Evolutionary conservation across 306 rosid genomes (phyloP).

Genomic region (Boehmeria nivea): DNA sequence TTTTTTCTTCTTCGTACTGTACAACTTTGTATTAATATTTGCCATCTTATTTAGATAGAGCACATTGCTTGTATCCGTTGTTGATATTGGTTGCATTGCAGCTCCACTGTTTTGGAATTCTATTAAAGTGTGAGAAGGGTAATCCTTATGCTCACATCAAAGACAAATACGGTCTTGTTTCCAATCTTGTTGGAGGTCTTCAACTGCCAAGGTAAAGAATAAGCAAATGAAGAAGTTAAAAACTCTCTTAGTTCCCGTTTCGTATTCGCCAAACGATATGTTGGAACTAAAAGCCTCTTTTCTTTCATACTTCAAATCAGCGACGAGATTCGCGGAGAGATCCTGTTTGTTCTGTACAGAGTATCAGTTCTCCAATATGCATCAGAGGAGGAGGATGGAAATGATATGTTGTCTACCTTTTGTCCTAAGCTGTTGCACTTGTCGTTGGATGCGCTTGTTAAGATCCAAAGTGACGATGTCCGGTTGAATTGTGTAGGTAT

Average conservation of each 20-base stretch:
- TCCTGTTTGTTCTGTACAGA: conserved; percentile 76
- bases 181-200: conserved; percentile 73
- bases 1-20: too few species aligned
- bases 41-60: too few species aligned
- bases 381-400: conserved; percentile 45
- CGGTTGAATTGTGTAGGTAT: conserved; percentile 84
- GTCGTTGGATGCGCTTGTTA: conserved; percentile 67
- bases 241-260: conserved; percentile 9
- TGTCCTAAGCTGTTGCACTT: conserved; percentile 67
- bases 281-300: conserved; percentile 4
- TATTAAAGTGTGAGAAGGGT: conserved; percentile 51
- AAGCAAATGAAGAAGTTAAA: conserved; percentile 1
- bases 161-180: conserved; percentile 44
- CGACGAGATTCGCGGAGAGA: conserved; percentile 87
- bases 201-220: conserved; percentile 69
- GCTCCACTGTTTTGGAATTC: conserved; percentile 85
- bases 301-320: conserved; percentile 36
- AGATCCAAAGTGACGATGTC: conserved; percentile 79
- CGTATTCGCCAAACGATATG: too few species aligned
- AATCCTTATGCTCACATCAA: conserved; percentile 46
- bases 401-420: conserved; percentile 49
- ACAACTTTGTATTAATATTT: too few species aligned
- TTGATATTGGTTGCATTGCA: conserved; percentile 28
- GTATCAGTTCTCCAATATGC: conserved; percentile 44
- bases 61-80: background rate